A percentile compares a stretch with the other conserved stretches of the same genome.
phyloP scores from a whole-genome alignment of 1,284 basidiomycete genomes.

The Austroboletus niveus region DNA sequence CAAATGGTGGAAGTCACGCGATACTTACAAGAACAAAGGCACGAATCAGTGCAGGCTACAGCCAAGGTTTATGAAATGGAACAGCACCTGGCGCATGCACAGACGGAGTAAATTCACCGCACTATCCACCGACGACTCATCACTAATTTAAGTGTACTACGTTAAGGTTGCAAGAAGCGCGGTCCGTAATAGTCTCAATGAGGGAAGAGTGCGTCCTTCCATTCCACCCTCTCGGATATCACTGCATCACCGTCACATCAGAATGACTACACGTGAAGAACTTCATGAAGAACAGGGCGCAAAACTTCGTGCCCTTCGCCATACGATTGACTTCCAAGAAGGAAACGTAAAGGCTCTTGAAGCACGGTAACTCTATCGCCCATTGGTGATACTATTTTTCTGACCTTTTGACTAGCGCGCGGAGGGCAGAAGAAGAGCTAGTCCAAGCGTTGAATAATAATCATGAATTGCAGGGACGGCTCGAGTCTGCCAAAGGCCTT shows the following conservation, averaged over 20 bases:
- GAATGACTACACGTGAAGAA: constrained; percentile 24
- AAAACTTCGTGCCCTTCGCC: constrained; percentile 29
- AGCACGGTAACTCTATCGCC: constrained; percentile 21
- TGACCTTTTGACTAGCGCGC: constrained; percentile 23
- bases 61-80: constrained; percentile 26
- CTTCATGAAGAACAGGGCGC: constrained; percentile 21
- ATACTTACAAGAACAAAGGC: constrained; percentile 29
- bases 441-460: constrained; percentile 15
- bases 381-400: not conserved
- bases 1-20: constrained; percentile 22
- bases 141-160: constrained; percentile 13
- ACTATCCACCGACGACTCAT: constrained; percentile 1
- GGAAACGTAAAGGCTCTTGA: constrained; percentile 23
- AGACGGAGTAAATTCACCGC: constrained; percentile 18
- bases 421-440: constrained; percentile 19
- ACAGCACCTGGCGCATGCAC: constrained; percentile 24
- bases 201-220: constrained; percentile 31
- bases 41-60: constrained; percentile 26
- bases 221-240: constrained; percentile 14
- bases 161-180: constrained; percentile 29
- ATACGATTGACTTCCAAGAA: constrained; percentile 33
- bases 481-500: constrained; percentile 27
- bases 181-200: constrained; percentile 27
- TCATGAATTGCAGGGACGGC: constrained; percentile 29
- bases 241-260: constrained; percentile 14